phyloP scores from a whole-genome alignment of 1,284 basidiomycete species.

The Veloporphyrellus conicus region DNA sequence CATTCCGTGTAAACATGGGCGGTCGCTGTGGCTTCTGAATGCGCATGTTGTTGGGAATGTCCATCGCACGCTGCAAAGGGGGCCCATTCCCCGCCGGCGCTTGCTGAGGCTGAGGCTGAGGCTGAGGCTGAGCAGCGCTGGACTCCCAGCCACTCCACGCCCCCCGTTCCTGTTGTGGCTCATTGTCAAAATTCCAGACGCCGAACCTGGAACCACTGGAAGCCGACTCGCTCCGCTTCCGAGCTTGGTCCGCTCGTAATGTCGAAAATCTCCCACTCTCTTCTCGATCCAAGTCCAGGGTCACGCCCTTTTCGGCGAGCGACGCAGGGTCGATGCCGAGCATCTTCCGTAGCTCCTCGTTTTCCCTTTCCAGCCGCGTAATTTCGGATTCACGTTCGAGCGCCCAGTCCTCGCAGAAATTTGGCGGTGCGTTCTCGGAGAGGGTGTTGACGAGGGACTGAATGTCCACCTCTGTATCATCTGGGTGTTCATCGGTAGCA shows the following conservation, averaged over 20 bases:
- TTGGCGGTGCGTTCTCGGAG: slow-evolving; percentile 24
- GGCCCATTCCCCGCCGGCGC: slow-evolving; percentile 28
- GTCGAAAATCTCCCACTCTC: slow-evolving; percentile 23
- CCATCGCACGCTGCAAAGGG: slow-evolving; percentile 45
- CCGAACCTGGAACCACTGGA: slow-evolving; percentile 24
- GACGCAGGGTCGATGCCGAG: slow-evolving; percentile 65
- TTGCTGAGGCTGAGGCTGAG: slow-evolving; percentile 25
- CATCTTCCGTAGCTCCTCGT: slow-evolving; percentile 67
- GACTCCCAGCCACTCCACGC: slow-evolving; percentile 31
- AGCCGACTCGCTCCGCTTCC: slow-evolving; percentile 29
- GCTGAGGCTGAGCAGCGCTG: slow-evolving; percentile 22
- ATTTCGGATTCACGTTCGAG: slow-evolving; percentile 83
- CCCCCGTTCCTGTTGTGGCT: slow-evolving; percentile 20
- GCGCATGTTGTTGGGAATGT: slow-evolving; percentile 47
- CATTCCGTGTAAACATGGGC: slow-evolving; percentile 38
- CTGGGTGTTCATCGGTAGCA: slow-evolving; percentile 20
- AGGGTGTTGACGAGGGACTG: slow-evolving; percentile 42
- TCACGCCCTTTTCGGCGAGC: slow-evolving; percentile 49
- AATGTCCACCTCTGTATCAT: slow-evolving; percentile 35
- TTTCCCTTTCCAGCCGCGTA: slow-evolving; percentile 73
- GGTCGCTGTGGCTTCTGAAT: slow-evolving; percentile 45
- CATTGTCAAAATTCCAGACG: slow-evolving; percentile 29
- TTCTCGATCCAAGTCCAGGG: slow-evolving; percentile 42
- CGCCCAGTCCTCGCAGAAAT: slow-evolving; percentile 62
- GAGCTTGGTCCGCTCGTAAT: slow-evolving; percentile 19